Evolutionary conservation across 2,329 filamentous ascomycete species (phyloP).

Genomic region (Gyromitra esculenta): DNA sequence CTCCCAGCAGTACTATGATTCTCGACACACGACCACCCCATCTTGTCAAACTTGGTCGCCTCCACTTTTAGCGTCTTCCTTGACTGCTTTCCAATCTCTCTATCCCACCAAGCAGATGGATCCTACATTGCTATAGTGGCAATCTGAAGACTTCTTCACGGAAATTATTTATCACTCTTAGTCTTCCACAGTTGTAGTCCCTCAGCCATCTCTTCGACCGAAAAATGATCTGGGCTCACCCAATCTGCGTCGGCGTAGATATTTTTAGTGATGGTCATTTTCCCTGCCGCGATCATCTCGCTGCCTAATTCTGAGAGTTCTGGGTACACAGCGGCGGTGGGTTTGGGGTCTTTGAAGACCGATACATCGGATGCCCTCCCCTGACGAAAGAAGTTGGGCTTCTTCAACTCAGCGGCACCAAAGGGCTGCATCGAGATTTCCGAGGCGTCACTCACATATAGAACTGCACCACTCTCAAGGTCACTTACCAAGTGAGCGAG

Average conservation of each 20-base stretch:
- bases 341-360: slow-evolving; percentile 17
- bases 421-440: slow-evolving; percentile 21
- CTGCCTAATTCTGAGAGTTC: neutral
- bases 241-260: neutral
- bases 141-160: neutral
- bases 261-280: neutral
- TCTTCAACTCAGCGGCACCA: neutral
- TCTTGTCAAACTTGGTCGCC: too few species aligned
- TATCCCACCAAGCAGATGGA: neutral
- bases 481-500: neutral
- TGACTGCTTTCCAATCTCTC: too few species aligned
- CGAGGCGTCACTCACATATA: neutral
- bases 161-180: neutral
- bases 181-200: neutral
- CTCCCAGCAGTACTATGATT: too few species aligned
- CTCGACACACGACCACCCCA: too few species aligned
- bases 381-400: slow-evolving; percentile 2
- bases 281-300: neutral
- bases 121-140: neutral
- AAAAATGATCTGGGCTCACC: neutral
- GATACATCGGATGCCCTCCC: neutral
- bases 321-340: neutral
- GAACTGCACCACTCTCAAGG: neutral
- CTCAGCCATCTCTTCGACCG: neutral
- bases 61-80: too few species aligned